Evolutionary conservation across 176 grass and related monocot genomes (phyloP), one percentile per base, ranked within the genome.

Genomic region (Microstegium vimineum): DNA sequence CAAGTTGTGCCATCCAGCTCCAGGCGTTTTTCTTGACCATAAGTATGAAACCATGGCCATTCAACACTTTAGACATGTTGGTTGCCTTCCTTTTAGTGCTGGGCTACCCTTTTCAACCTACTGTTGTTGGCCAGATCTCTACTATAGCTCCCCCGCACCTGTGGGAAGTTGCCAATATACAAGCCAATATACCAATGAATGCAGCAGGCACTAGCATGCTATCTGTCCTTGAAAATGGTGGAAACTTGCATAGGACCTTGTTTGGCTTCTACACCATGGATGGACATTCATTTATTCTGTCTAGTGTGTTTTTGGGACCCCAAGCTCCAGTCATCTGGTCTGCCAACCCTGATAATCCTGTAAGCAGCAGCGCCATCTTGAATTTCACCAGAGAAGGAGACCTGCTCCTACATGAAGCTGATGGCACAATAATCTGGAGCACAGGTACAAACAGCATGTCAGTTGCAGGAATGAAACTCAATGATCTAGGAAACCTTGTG

Each of bases 231-330:
- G 9, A 20, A 4, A 41, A 36, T 0, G 26, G 0, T 1, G 54
- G 0, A 17, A 0, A 1, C 47, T 41, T 22, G 38, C 22, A 57
- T 26, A 7, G 38, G 10, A 11, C 9, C 2, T 5, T 0, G 20
- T 81, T 81, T 23, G 79, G 79, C 34, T 60, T 71, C 25, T 40
- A 81, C n/a, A n/a, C 23, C 25, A 31, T 2, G 23, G 79, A 71
- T 13, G 25, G 26, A 0, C 0, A 60, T 71, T 16, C 17, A 32
- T 81, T 81, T 10, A 28, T 56, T 60, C 79, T 81, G 4, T 59
- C 66, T n/a, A 3, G 60, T 10, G 54, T 8, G 49, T 2, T 54
- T 22, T 22, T 22, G 17, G 49, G 49, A 8, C 17, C 18, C 18
- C 17, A 54, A 22, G 49, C 5, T 22, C 49, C 17, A 22, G 6